phyloP scores from a whole-genome alignment of 306 rosid species.

The Spatholobus suberectus region DNA sequence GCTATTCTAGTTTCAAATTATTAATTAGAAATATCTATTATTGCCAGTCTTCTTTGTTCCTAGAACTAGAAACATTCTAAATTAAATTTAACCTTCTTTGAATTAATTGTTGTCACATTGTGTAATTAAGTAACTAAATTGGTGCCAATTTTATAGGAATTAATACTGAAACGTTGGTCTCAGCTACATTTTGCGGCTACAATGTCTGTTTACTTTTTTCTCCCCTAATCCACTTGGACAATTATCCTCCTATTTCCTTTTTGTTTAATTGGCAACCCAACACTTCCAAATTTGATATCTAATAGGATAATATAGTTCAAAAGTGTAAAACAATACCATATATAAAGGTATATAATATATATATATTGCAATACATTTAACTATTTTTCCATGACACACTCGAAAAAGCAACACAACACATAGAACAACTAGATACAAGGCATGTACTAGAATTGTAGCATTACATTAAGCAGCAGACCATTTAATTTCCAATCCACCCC shows the following conservation, averaged over 20 bases:
- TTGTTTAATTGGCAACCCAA: background rate
- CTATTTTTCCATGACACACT: no score
- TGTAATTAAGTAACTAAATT: background rate
- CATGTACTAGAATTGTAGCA: background rate
- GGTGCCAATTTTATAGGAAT: no score
- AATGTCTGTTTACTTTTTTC: background rate
- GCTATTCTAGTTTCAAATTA: background rate
- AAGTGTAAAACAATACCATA: background rate
- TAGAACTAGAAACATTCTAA: background rate
- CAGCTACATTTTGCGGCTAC: background rate
- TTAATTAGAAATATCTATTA: background rate
- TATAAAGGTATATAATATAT: no score
- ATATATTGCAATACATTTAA: background rate
- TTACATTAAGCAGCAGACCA: slow-evolving; percentile 44
- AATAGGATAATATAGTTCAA: background rate
- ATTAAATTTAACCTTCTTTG: background rate
- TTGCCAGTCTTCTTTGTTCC: background rate
- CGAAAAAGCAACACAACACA: background rate
- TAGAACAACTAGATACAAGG: background rate
- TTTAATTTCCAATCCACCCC: slow-evolving; percentile 34
- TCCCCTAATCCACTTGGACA: background rate
- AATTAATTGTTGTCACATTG: background rate
- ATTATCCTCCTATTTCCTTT: no score
- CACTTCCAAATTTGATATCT: background rate
- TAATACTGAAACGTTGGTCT: background rate